Evolutionary conservation across 106 monocot genomes (phyloP).

Genomic region (Dioscorea zingiberensis): DNA sequence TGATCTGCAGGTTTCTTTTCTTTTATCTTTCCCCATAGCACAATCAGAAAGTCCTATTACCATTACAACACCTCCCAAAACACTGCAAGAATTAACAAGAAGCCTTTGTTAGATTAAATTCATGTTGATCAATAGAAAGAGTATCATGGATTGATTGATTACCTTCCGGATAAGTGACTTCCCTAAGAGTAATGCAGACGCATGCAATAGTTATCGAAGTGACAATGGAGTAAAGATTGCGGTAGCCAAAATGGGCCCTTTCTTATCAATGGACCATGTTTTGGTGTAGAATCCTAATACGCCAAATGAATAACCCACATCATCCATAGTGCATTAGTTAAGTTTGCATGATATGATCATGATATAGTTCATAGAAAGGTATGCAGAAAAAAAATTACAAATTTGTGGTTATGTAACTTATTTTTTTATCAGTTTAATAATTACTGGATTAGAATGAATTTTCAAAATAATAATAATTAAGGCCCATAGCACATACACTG

Average conservation of each 20-base stretch:
- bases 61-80: slow-evolving; percentile 26
- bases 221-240: slow-evolving; percentile 26
- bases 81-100: slow-evolving; percentile 9
- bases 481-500: slow-evolving; percentile 41
- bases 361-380: background rate
- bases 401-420: too few species aligned
- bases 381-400: too few species aligned
- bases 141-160: background rate
- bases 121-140: background rate
- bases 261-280: slow-evolving; percentile 37
- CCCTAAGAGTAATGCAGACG: slow-evolving; percentile 26
- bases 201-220: slow-evolving; percentile 18
- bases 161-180: slow-evolving; percentile 30
- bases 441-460: background rate
- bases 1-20: background rate
- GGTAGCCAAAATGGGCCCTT: slow-evolving; percentile 39
- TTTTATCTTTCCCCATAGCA: slow-evolving; percentile 24
- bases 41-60: slow-evolving; percentile 22
- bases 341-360: background rate
- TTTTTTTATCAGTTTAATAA: background rate
- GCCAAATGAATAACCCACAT: slow-evolving; percentile 25
- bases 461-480: background rate
- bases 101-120: too few species aligned
- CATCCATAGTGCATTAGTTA: background rate
- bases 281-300: slow-evolving; percentile 36